A percentile compares a stretch with the other conserved stretches of the same genome.
Evolutionary conservation across 164 flowering plant species (phyloP).

Genomic region (Sextonia rubra): DNA sequence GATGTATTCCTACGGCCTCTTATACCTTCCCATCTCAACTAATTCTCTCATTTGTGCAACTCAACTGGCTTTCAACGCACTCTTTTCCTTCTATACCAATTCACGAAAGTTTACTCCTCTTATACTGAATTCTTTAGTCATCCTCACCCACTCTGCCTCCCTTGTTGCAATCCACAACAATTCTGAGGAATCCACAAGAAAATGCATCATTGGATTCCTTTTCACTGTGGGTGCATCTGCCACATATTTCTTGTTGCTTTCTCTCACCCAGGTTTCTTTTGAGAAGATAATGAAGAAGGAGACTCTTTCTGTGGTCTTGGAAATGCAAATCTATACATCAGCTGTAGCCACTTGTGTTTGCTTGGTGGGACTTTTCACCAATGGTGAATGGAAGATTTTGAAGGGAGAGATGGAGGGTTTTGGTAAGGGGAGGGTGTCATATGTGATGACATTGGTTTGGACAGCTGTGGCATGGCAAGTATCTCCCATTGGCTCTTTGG

Average conservation of each 20-base stretch:
- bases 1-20: conserved; percentile 28
- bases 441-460: conserved; percentile 29
- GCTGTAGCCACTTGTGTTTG: conserved; percentile 20
- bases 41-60: conserved; percentile 26
- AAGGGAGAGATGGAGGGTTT: conserved; percentile 20
- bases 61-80: conserved; percentile 27
- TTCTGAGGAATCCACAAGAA: conserved; percentile 10
- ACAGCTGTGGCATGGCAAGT: conserved; percentile 32
- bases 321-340: conserved; percentile 24
- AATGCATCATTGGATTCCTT: conserved; percentile 19
- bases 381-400: conserved; percentile 32
- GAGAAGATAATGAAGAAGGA: conserved; percentile 18
- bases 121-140: conserved; percentile 18
- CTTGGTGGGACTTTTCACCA: conserved; percentile 25
- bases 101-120: conserved; percentile 22
- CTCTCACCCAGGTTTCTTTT: conserved; percentile 22
- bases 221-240: conserved; percentile 32
- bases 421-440: conserved; percentile 19
- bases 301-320: conserved; percentile 15
- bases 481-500: conserved; percentile 24
- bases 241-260: conserved; percentile 19
- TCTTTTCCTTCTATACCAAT: conserved; percentile 27
- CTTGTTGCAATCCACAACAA: conserved; percentile 19
- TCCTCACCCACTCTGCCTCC: conserved; percentile 22
- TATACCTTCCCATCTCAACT: conserved; percentile 28